Evolutionary conservation across 345 rosid genomes (phyloP).

Genomic region (Aquilaria yunnanensis): DNA sequence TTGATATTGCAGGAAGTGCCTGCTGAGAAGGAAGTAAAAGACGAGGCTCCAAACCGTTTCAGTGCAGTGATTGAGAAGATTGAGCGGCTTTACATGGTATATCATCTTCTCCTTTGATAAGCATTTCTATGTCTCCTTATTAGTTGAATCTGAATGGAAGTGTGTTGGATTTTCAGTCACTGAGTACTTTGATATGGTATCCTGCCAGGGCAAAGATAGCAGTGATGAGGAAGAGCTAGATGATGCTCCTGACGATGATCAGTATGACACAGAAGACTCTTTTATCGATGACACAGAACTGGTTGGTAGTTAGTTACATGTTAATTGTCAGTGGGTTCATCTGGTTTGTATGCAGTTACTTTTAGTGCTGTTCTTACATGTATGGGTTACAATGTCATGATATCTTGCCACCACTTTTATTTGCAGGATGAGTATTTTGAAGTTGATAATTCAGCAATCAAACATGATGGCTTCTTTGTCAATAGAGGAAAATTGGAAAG

Average conservation of each 20-base stretch:
- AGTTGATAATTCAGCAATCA: conserved; percentile 85
- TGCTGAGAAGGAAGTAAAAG: conserved; percentile 41
- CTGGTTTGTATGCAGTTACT: background rate
- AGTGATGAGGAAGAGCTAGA: conserved; percentile 89
- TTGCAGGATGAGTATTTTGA: conserved; percentile 97
- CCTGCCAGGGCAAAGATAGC: conserved; percentile 79
- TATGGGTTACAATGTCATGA: background rate
- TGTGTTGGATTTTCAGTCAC: conserved; percentile 1
- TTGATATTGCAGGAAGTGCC: conserved; percentile 41
- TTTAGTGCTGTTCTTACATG: background rate
- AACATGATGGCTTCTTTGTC: conserved; percentile 89
- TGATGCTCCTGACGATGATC: conserved; percentile 85
- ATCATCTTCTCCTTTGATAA: background rate
- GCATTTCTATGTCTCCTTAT: background rate
- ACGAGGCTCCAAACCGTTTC: conserved; percentile 67
- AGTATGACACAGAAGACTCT: conserved; percentile 95
- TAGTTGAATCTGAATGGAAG: background rate
- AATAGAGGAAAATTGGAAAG: conserved; percentile 87
- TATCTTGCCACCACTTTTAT: conserved; percentile 6
- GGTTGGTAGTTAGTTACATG: conserved; percentile 41
- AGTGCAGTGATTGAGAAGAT: conserved; percentile 93
- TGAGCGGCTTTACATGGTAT: conserved; percentile 91
- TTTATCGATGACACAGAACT: conserved; percentile 92
- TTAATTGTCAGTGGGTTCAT: conserved; percentile 1
- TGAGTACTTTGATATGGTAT: conserved; percentile 15